A percentile compares a stretch with the other conserved stretches of the same genome.
These are phyloP conservation scores for Pseudonitzschia multistriata DNA, from an alignment of 108 stramenopile species.

Conservation along the genomic window DNA sequence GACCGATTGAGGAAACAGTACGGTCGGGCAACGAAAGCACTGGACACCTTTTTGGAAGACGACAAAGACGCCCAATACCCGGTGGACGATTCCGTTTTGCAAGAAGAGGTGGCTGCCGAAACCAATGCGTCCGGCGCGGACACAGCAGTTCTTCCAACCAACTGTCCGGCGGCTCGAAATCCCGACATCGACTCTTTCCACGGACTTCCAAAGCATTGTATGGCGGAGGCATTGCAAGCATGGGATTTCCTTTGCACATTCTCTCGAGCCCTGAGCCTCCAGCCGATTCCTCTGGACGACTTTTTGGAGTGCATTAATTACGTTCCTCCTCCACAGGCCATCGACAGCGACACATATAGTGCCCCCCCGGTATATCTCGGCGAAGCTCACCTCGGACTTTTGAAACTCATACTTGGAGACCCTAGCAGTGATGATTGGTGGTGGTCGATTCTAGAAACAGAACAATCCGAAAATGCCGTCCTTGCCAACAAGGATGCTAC, in stretches of 20 bases:
- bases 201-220: constrained; percentile 70
- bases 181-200: constrained; percentile 71
- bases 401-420: constrained; percentile 71
- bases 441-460: constrained; percentile 85
- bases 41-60: constrained; percentile 74
- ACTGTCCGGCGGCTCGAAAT: constrained; percentile 41
- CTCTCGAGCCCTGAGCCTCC: constrained; percentile 54
- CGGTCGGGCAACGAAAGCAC: constrained; percentile 52
- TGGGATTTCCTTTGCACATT: constrained; percentile 91
- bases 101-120: constrained; percentile 19
- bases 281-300: constrained; percentile 75
- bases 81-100: constrained; percentile 44
- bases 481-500: constrained; percentile 33
- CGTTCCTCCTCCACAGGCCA: constrained; percentile 33
- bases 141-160: constrained; percentile 25
- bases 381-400: constrained; percentile 74
- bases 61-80: constrained; percentile 46
- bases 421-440: constrained; percentile 82
- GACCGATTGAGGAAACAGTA: constrained; percentile 66
- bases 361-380: constrained; percentile 75
- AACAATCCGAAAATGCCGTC: constrained; percentile 54
- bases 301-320: constrained; percentile 76
- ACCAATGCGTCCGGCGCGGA: neutral
- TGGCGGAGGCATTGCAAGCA: constrained; percentile 73
- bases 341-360: constrained; percentile 25